Evolutionary conservation across 2,329 filamentous ascomycete species (phyloP).

Genomic region (Nemania diffusa): DNA sequence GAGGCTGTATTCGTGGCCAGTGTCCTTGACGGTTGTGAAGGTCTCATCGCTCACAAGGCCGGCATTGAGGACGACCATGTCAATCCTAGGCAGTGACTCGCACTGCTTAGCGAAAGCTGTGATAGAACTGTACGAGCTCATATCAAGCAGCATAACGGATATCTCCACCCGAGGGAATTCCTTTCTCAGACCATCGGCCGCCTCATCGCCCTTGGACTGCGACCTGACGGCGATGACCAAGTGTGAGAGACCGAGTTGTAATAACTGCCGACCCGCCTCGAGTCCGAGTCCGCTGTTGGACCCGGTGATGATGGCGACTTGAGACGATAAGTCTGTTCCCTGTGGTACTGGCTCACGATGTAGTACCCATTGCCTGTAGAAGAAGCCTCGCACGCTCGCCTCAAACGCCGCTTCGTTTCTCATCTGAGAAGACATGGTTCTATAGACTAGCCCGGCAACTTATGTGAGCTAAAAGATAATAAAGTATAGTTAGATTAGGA

Average conservation of each 20-base stretch:
- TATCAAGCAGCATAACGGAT: constrained; percentile 58
- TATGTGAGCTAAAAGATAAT: neutral
- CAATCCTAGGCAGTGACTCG: constrained; percentile 51
- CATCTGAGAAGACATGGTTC: constrained; percentile 53
- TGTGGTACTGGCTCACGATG: constrained; percentile 36
- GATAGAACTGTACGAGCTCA: constrained; percentile 56
- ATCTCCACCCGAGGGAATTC: constrained; percentile 48
- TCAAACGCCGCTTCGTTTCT: constrained; percentile 43
- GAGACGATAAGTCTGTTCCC: constrained; percentile 44
- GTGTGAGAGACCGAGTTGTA: constrained; percentile 50
- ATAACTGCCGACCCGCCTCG: constrained; percentile 55
- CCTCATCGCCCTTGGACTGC: constrained; percentile 52
- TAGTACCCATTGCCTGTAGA: constrained; percentile 44
- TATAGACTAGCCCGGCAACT: neutral
- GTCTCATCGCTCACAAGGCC: constrained; percentile 44
- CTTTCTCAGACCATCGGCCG: constrained; percentile 48
- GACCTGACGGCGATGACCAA: constrained; percentile 58
- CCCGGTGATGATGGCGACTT: constrained; percentile 59
- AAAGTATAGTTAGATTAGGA: neutral
- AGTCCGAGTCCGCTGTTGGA: constrained; percentile 58
- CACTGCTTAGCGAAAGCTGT: constrained; percentile 51
- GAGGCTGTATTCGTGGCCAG: constrained; percentile 54
- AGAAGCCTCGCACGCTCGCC: constrained; percentile 56
- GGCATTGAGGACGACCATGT: constrained; percentile 59
- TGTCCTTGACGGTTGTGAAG: constrained; percentile 42